Evolutionary conservation across 2,329 filamentous ascomycete species (phyloP), one percentile per base, ranked within the genome.

Genomic region (Epichloe bromicola): DNA sequence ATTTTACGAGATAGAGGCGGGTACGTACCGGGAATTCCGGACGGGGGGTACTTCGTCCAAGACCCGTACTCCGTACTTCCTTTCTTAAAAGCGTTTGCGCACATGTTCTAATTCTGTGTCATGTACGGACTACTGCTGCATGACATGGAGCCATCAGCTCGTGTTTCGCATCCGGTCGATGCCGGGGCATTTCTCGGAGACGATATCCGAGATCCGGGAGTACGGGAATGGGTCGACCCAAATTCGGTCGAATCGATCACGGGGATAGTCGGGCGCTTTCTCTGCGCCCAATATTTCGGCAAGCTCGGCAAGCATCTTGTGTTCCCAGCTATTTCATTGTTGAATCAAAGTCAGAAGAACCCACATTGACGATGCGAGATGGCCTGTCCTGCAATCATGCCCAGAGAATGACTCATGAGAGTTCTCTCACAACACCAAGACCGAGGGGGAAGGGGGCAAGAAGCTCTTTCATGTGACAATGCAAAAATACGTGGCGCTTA

Each of bases 191-290:
- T 70, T 61, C 63, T 82, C 77, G 5, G 71, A 74, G 0, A 70
- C 72, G 26, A 66, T 61, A 0, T 62, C 58, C 0, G 69, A 71
- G 47, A 82, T 72, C 15, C 62, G 54, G 1, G 56, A 62, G 58
- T 80, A 82, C 4, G 72, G 69, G 2, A 65, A 65, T 3, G 75
- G 74, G 55, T 76, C 69, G 0, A 73, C 78, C 79, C 78, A 82
- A 54, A 82, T 80, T 15, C 79, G 56, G 56, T 82, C 67, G 48
- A 67, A 82, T 2, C 67, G 61, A 52, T 73, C 68, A 53, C 68
- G 65, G 0, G 75, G 75, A 58, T 82, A 82, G 5, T 63, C 59
- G 1, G 72, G 71, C 0, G 73, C 70, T 56, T 75, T 57, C 7
- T 70, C 59, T 50, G 71, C 74, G 1, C 79, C 80, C 17, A 83